Base-by-base conservation (phyloP, 2,329 filamentous ascomycete species). In the Aspergillus fumigatus region DNA sequence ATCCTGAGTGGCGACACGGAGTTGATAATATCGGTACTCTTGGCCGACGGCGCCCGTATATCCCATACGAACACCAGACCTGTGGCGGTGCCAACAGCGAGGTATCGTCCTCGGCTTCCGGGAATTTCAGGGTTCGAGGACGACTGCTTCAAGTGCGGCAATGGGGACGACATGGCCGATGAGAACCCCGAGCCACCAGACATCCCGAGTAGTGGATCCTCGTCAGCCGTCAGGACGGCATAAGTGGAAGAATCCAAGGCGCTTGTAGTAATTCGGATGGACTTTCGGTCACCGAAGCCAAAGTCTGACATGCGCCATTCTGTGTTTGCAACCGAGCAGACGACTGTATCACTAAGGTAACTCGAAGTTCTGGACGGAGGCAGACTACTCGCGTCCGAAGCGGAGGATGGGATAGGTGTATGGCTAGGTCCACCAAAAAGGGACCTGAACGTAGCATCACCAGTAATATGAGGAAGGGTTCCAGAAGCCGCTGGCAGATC, bases 1-100 rank as follows among this genome's bases (percentile, higher is more conserved):
- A 88, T 80, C 27, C 91, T 86, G n/a, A 95, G 69, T 0, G 93
- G 90, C 11, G 82, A 77, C 47, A 96, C 76, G 4, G 77, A 79
- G 60, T 88, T 87, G 27, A 78, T 71, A 3, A 83, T 72, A 47
- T 82, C 79, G 1, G 79, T 62, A 64, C 80, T 84, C 2, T 75
- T 79, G 1, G 86, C 79, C 19, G 82, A 72, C 9, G 82, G 77
- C 27, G 88, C 86, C 53, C 94, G 88, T 65, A 90, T 83, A 67
- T 99, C 89, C 92, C 92, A 99, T 1, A 96, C 74, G 7, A 94
- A 74, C 6, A 97, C 79, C n/a, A 80, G 80, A 0, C 94, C 94
- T 9, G 80, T 83, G 53, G 85, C 86, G 0, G 92, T 97, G 19
- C 94, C 94, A 49, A 92, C 77, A 19, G 89, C 90, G 40, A 97